Evolutionary conservation across 2,329 filamentous ascomycete species (phyloP).

Genomic region (Seiridium cupressi): DNA sequence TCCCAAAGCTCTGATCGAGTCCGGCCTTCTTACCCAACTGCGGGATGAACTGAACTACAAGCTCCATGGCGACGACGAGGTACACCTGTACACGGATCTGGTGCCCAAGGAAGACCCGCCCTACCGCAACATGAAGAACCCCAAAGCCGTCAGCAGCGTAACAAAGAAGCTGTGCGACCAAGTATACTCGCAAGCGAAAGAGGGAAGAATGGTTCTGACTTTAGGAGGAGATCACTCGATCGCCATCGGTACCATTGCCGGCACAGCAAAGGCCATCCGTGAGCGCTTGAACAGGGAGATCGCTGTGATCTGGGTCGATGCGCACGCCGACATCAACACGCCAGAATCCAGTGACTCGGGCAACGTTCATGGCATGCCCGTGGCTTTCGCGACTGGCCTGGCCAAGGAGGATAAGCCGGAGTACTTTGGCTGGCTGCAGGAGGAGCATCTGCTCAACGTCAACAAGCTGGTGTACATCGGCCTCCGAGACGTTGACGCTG

Average conservation of each 20-base stretch:
- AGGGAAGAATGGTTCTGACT: conserved; percentile 86
- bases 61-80: conserved; percentile 76
- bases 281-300: conserved; percentile 82
- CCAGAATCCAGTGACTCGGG: conserved; percentile 87
- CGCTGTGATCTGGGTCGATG: conserved; percentile 98
- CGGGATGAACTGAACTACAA: conserved; percentile 84
- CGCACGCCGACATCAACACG: conserved; percentile 96
- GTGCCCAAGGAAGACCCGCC: conserved; percentile 72
- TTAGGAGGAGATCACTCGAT: conserved; percentile 96
- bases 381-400: conserved; percentile 85
- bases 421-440: conserved; percentile 85
- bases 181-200: conserved; percentile 80
- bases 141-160: conserved; percentile 79
- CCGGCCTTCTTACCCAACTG: conserved; percentile 82
- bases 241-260: conserved; percentile 89
- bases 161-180: conserved; percentile 77
- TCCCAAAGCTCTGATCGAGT: conserved; percentile 82
- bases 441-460: conserved; percentile 66
- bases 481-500: conserved; percentile 86
- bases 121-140: conserved; percentile 92
- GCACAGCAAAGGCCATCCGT: conserved; percentile 79
- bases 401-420: conserved; percentile 73
- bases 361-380: conserved; percentile 98
- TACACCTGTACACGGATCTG: conserved; percentile 79
- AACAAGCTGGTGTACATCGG: conserved; percentile 97